Conservation (phyloP, 345 rosid species). For the Bruguiera parviflora region DNA sequence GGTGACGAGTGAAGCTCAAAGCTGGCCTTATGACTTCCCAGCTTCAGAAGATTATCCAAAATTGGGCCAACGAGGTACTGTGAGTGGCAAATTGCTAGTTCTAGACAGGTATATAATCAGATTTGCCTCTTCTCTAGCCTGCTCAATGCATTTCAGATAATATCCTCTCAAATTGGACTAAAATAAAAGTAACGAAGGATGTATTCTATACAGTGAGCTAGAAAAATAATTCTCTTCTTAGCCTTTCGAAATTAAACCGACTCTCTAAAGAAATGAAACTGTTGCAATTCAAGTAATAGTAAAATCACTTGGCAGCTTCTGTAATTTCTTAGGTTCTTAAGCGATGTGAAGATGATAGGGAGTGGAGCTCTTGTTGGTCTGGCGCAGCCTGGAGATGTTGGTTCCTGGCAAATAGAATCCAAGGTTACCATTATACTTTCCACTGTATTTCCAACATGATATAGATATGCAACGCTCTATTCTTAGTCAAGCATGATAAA, state of each 20-base stretch:
- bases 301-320: too few relatives aligned
- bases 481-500: not conserved
- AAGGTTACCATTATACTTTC: conserved; percentile 35
- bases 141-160: not conserved
- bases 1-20: conserved; percentile 19
- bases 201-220: too few relatives aligned
- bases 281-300: too few relatives aligned
- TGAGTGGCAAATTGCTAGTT: conserved; percentile 38
- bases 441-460: not conserved
- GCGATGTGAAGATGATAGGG: conserved; percentile 37
- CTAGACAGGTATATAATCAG: conserved; percentile 33
- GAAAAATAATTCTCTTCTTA: too few relatives aligned
- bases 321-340: conserved; percentile 38
- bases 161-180: not conserved
- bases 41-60: conserved; percentile 35
- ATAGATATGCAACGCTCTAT: not conserved
- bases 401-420: conserved; percentile 87
- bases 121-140: not conserved
- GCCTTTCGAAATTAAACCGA: not conserved
- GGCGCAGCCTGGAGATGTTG: conserved; percentile 68
- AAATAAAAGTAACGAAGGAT: too few relatives aligned
- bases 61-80: conserved; percentile 40
- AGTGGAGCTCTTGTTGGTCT: conserved; percentile 67
- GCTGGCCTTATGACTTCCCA: conserved; percentile 34
- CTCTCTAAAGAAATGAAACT: not conserved